Evolutionary conservation across 2,329 filamentous ascomycete genomes (phyloP).

Genomic region (Neobulgaria alba): DNA sequence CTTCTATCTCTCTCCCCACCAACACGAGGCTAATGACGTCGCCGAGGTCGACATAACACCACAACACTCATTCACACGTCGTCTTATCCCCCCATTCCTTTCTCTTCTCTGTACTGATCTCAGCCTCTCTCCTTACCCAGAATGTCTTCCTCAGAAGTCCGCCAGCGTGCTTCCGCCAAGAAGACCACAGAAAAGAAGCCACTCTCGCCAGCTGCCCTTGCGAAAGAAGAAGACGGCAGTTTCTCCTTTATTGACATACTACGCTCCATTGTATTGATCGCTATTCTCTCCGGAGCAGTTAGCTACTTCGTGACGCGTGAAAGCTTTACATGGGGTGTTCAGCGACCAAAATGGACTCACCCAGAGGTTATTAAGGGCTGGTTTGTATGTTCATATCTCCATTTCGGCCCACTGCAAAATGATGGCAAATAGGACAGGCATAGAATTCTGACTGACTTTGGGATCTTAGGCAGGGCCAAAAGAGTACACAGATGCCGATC

Average conservation of each 20-base stretch:
- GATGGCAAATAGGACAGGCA: no score
- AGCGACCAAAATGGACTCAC: slow-evolving; percentile 21
- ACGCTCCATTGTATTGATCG: slow-evolving; percentile 22
- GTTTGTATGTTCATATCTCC: slow-evolving; percentile 23
- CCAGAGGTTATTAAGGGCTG: slow-evolving; percentile 17
- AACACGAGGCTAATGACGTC: slow-evolving; percentile 15
- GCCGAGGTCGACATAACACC: slow-evolving; percentile 15
- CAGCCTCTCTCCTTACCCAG: background rate
- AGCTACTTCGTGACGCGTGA: slow-evolving; percentile 27
- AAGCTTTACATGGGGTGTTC: slow-evolving; percentile 22
- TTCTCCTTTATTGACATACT: slow-evolving; percentile 23
- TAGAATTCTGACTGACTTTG: no score
- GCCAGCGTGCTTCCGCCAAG: slow-evolving; percentile 8
- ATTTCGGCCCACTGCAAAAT: no score
- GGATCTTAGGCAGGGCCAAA: slow-evolving; percentile 45
- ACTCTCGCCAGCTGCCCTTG: slow-evolving; percentile 6
- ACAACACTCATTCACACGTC: slow-evolving; percentile 7
- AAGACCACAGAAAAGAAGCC: slow-evolving; percentile 6
- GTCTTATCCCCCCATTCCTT: background rate
- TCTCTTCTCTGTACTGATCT: no score
- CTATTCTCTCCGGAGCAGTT: slow-evolving; percentile 18
- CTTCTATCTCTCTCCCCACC: no score
- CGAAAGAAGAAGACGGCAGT: slow-evolving; percentile 21
- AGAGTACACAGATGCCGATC: slow-evolving; percentile 65
- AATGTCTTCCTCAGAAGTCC: slow-evolving; percentile 9